A percentile compares a stretch with the other conserved stretches of the same genome.
Conservation (phyloP, 805 yeast genomes). For the Metschnikowia cerradonensis region DNA sequence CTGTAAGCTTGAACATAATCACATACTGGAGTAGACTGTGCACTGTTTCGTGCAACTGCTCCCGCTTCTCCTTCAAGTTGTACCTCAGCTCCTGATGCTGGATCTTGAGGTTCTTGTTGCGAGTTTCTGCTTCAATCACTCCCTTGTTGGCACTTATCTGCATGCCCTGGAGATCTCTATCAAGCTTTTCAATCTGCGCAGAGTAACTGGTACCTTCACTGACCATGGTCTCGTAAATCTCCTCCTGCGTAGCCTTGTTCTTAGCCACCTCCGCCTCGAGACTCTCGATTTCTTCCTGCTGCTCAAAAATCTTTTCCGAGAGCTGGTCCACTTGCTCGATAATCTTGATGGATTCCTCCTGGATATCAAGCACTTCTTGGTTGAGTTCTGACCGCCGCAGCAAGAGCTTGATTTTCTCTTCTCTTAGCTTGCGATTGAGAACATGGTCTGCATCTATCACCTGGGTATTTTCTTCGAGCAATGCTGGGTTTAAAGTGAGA, state of each 20-base stretch:
- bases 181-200: slow-evolving; percentile 63
- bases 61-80: slow-evolving; percentile 45
- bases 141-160: slow-evolving; percentile 48
- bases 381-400: slow-evolving; percentile 34
- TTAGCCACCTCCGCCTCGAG: slow-evolving; percentile 54
- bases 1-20: slow-evolving; percentile 60
- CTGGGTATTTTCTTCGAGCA: slow-evolving; percentile 8
- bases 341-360: slow-evolving; percentile 53
- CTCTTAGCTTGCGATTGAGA: slow-evolving; percentile 43
- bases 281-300: slow-evolving; percentile 52
- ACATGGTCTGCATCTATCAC: slow-evolving; percentile 26
- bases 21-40: slow-evolving; percentile 56
- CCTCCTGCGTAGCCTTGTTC: slow-evolving; percentile 51
- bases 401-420: slow-evolving; percentile 41
- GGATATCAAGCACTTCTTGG: slow-evolving; percentile 42
- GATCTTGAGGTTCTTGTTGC: slow-evolving; percentile 47
- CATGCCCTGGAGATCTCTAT: slow-evolving; percentile 50
- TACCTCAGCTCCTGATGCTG: slow-evolving; percentile 49
- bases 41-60: slow-evolving; percentile 48
- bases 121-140: slow-evolving; percentile 42
- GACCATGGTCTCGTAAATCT: slow-evolving; percentile 50
- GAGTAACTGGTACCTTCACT: slow-evolving; percentile 50
- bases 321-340: slow-evolving; percentile 59
- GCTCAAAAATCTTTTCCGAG: slow-evolving; percentile 52
- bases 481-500: slow-evolving; percentile 28